phyloP scores from a whole-genome alignment of 768 basidiomycete genomes.

The Pleurotus cornucopiae region DNA sequence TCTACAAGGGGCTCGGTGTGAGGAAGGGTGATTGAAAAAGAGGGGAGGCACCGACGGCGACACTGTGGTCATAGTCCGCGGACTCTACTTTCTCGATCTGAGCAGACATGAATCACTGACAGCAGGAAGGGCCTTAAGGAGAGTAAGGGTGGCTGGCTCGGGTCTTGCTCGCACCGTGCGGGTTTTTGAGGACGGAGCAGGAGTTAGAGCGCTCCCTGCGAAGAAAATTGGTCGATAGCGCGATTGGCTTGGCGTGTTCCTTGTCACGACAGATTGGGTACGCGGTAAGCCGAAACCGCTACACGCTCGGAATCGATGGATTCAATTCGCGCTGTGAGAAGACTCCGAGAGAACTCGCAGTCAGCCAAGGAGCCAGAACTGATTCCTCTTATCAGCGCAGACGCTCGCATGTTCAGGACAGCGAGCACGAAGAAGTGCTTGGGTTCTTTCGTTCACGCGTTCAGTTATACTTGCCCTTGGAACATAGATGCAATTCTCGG shows the following conservation, averaged over 20 bases:
- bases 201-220: conserved; percentile 5
- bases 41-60: neutral
- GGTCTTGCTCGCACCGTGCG: neutral
- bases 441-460: too few relatives aligned
- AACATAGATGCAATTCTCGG: too few relatives aligned
- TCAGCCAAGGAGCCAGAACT: neutral
- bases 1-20: neutral
- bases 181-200: conserved; percentile 4
- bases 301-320: neutral
- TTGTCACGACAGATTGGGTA: neutral
- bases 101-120: conserved; percentile 2
- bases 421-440: too few relatives aligned
- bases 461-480: too few relatives aligned
- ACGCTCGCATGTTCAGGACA: too few relatives aligned
- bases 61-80: neutral
- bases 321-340: too few relatives aligned
- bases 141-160: neutral
- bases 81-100: conserved; percentile 8
- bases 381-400: too few relatives aligned
- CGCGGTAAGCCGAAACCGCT: neutral
- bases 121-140: neutral
- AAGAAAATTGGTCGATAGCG: neutral
- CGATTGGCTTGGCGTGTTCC: neutral
- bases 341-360: too few relatives aligned
- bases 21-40: neutral